A percentile compares a stretch with the other conserved stretches of the same genome.
Conservation (phyloP, 2,329 filamentous ascomycete genomes). For the Microsporum ferrugineum region DNA sequence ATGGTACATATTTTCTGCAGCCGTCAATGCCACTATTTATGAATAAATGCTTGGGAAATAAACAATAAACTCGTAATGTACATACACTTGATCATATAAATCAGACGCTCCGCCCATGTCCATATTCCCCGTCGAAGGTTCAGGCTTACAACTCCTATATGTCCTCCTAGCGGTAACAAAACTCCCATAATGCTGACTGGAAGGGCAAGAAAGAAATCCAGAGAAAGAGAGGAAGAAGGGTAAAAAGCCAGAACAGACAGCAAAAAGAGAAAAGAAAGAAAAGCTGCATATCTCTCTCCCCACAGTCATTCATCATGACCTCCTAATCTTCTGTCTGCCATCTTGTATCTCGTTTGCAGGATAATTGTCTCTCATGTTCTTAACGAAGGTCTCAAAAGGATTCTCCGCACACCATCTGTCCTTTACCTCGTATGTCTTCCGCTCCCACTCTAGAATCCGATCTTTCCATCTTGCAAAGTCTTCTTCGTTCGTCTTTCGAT, state of each 20-base stretch:
- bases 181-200: constrained; percentile 1
- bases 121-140: not conserved
- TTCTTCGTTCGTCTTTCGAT: constrained; percentile 56
- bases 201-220: not conserved
- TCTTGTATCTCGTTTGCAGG: not conserved
- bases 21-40: not conserved
- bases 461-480: constrained; percentile 61
- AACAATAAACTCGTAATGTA: not conserved
- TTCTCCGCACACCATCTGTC: constrained; percentile 30
- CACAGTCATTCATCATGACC: not conserved
- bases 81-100: not conserved
- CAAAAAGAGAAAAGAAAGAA: not conserved
- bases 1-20: not conserved
- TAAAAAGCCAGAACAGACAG: too few species aligned
- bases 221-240: not conserved
- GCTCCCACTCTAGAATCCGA: constrained; percentile 45
- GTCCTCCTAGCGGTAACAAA: not conserved
- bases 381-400: constrained; percentile 23
- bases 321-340: constrained; percentile 7
- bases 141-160: not conserved
- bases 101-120: not conserved
- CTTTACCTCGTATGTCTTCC: constrained; percentile 28
- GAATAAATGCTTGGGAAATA: not conserved
- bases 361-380: constrained; percentile 5
- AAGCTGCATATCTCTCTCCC: not conserved